phyloP scores from a whole-genome alignment of 2,329 filamentous ascomycete genomes.

The Ophiostoma pallidulum region DNA sequence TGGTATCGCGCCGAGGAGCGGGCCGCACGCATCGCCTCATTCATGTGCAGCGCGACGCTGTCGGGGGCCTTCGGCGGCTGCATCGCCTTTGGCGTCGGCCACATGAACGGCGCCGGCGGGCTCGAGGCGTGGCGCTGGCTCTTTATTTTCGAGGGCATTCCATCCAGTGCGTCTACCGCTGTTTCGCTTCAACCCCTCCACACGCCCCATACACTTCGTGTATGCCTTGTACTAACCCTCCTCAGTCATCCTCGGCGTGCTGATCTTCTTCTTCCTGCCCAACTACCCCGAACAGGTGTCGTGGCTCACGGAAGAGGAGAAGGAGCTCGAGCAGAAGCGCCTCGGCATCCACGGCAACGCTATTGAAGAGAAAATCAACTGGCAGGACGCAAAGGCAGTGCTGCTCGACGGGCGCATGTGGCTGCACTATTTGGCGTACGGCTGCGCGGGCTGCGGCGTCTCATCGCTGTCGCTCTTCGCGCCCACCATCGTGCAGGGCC shows the following conservation, averaged over 20 bases:
- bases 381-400: conserved; percentile 60
- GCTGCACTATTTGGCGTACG: conserved; percentile 50
- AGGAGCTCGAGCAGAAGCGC: conserved; percentile 39
- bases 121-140: conserved; percentile 65
- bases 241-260: conserved; percentile 1
- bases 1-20: conserved; percentile 66
- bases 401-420: conserved; percentile 59
- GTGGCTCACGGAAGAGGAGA: conserved; percentile 53
- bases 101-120: conserved; percentile 55
- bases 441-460: conserved; percentile 45
- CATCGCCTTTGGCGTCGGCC: conserved; percentile 61
- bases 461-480: conserved; percentile 53
- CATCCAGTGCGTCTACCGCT: too few relatives aligned
- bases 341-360: conserved; percentile 39
- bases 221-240: neutral
- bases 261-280: conserved; percentile 43
- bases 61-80: conserved; percentile 58
- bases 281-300: conserved; percentile 56
- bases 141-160: conserved; percentile 25
- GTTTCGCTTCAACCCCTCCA: too few relatives aligned
- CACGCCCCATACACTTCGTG: too few relatives aligned
- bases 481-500: conserved; percentile 48
- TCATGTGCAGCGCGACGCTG: conserved; percentile 60
- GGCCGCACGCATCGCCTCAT: conserved; percentile 59
- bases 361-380: conserved; percentile 51